Base-by-base conservation (phyloP, 495 filamentous ascomycete species). In the Neurospora sublineolata region DNA sequence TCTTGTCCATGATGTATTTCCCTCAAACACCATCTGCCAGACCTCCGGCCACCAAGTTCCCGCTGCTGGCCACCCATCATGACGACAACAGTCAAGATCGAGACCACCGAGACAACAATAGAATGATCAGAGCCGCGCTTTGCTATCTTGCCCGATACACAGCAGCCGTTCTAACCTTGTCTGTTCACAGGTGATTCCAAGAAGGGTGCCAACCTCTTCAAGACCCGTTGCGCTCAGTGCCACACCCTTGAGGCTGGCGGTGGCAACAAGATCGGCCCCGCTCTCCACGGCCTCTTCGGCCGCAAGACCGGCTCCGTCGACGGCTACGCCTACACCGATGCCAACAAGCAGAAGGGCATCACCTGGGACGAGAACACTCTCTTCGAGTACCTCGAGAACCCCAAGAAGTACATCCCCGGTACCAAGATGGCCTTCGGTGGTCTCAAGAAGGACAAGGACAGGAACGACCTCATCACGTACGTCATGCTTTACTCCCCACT, bases 381-480 rank as follows among this genome's bases (percentile, higher is more conserved):
- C 77, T 86, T 86, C 78, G 82, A 80, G n/a, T 85, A 86, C 83
- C 83, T 85, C 68, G 84, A 86, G 82, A 85, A 86, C 83, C 84
- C 84, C 80, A 86, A 86, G 82, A 86, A 86, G 82, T 86, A 82
- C 89, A 98, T 99, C 74, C 96, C 95, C 78, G 95, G 95, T 76
- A 99, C 95, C 83, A 99, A 99, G 93, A 99, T 99, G 95, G 95
- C 95, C 79, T 99, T 99, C 83, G 95, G 95, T 86, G 95, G 95
- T 80, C 87, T 99, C 77, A 99, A 99, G 94, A 99, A 99, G 92
- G 89, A 87, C 76, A 97, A 97, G 92, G 95, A 99, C 86, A 88
- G 95, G 83, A 98, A 98, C 84, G 96, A 99, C 85, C 88, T 99
- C 76, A 97, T 98, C 88, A 94, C 94, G 93, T 97, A 91, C 77